Conservation (phyloP, 371 early-diverging fungal species). For the Entomophthora muscae region DNA sequence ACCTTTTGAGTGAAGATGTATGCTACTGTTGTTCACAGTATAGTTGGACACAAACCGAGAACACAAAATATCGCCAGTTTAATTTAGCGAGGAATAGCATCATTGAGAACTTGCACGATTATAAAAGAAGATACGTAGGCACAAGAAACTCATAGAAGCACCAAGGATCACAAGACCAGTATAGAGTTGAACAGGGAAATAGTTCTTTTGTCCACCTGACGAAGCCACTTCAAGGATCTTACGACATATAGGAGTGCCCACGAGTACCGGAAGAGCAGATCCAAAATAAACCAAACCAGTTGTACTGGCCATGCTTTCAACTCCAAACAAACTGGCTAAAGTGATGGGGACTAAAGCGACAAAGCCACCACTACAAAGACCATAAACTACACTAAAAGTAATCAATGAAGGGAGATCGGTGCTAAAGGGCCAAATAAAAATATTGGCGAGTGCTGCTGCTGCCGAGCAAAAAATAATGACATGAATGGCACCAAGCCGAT, state of each 20-base stretch:
- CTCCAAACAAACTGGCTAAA: constrained; percentile 19
- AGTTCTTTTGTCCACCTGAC: not conserved
- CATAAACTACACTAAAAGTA: constrained; percentile 23
- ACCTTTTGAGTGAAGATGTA: no score
- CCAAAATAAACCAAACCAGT: constrained; percentile 21
- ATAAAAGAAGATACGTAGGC: not conserved
- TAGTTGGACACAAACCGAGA: no score
- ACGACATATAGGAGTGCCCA: constrained; percentile 24
- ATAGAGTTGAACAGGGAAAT: not conserved
- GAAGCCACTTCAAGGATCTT: not conserved
- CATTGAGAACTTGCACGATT: not conserved
- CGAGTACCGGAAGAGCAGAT: constrained; percentile 20
- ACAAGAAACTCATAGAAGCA: not conserved
- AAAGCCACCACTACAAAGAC: constrained; percentile 31
- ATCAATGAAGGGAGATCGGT: constrained; percentile 40
- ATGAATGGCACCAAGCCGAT: constrained; percentile 41
- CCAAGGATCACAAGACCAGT: not conserved
- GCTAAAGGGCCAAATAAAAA: constrained; percentile 22
- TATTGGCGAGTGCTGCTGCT: constrained; percentile 24
- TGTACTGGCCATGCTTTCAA: constrained; percentile 20
- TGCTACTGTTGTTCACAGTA: no score
- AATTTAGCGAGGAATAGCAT: no score
- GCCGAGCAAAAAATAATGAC: constrained; percentile 21
- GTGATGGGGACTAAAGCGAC: constrained; percentile 25
- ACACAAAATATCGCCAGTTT: no score